Base-by-base conservation (phyloP, 2,329 filamentous ascomycete species). In the Chaetomium sp. region DNA sequence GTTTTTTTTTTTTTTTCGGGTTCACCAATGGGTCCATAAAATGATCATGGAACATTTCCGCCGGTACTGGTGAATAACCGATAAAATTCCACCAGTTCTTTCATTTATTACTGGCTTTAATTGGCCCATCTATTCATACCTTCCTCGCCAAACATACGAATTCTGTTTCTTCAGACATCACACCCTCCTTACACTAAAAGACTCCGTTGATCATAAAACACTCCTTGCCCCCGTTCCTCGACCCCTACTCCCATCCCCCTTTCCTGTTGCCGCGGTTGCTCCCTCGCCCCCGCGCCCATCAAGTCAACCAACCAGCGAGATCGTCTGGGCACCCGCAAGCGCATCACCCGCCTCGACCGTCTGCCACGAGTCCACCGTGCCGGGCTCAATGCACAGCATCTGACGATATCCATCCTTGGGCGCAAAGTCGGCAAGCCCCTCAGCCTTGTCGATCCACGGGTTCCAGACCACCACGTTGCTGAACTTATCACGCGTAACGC, bases 391-490 rank as follows among this genome's bases (percentile, higher is more conserved):
- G 69, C 94, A 97, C 44, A 99, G 76, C 89, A 97, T 96, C 57
- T 90, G 83, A 77, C 89, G 89, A 77, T 87, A 97, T 40, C 88
- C 94, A 53, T 91, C 88, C 68, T 95, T 88, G 49, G 94, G 94
- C 56, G 80, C 81, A 69, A 97, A 96, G 71, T 99, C 94, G 52
- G 77, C 84, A 74, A 96, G 95, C 5, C 79, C 79, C 64, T 84
- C 82, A 1, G 89, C 84, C 76, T 95, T 95, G 61, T 91, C 89
- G 42, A 80, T 79, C 91, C 92, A 96, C 1, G 94, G 94, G 73
- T 99, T 99, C 94, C 94, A 99, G 35, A 97, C 88, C 1, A 96
- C 92, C 12, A 94, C 85, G 63, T 97, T 89, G 59, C 82, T 81
- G 62, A 99, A 79, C 62, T 90, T 91, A 72, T 96, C 90, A 59